These are phyloP conservation scores for Penicillium sp. DNA, from an alignment of 2,329 filamentous ascomycete species.

Conservation along the genomic window DNA sequence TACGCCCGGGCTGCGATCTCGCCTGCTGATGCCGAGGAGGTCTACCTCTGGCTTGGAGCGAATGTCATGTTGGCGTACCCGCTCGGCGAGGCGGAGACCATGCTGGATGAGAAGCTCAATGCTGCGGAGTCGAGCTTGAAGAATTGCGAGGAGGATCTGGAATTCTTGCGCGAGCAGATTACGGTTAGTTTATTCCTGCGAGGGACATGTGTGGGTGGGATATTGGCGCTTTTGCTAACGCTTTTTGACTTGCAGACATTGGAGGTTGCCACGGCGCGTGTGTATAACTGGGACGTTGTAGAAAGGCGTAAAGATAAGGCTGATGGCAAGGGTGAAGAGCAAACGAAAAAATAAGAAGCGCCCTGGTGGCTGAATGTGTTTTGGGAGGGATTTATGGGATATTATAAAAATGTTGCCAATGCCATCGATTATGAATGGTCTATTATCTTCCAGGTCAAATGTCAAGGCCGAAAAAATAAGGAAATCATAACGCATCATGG, in stretches of 20 bases:
- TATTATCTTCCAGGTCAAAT: conserved; percentile 1
- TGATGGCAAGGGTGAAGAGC: conserved; percentile 45
- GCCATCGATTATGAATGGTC: neutral
- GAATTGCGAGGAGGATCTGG: conserved; percentile 93
- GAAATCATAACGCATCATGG: neutral
- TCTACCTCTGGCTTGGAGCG: conserved; percentile 95
- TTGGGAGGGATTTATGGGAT: conserved; percentile 1
- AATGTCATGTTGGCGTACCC: conserved; percentile 98
- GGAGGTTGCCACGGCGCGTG: conserved; percentile 87
- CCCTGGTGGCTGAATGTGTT: conserved; percentile 3
- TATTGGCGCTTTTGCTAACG: conserved; percentile 1
- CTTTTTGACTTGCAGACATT: conserved; percentile 57
- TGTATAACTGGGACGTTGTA: conserved; percentile 99
- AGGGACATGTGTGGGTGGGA: neutral
- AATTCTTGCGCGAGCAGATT: conserved; percentile 92
- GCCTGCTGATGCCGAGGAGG: conserved; percentile 64
- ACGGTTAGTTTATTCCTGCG: conserved; percentile 53
- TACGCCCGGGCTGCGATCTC: conserved; percentile 79
- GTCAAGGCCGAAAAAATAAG: neutral
- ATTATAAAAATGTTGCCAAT: conserved; percentile 6
- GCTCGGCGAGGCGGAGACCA: conserved; percentile 70
- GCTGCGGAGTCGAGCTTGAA: conserved; percentile 69
- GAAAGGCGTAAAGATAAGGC: conserved; percentile 85
- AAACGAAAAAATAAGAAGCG: conserved; percentile 27
- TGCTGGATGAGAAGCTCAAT: conserved; percentile 67